Conservation (phyloP, 2,329 filamentous ascomycete species). For the Fusarium agapanthi region DNA sequence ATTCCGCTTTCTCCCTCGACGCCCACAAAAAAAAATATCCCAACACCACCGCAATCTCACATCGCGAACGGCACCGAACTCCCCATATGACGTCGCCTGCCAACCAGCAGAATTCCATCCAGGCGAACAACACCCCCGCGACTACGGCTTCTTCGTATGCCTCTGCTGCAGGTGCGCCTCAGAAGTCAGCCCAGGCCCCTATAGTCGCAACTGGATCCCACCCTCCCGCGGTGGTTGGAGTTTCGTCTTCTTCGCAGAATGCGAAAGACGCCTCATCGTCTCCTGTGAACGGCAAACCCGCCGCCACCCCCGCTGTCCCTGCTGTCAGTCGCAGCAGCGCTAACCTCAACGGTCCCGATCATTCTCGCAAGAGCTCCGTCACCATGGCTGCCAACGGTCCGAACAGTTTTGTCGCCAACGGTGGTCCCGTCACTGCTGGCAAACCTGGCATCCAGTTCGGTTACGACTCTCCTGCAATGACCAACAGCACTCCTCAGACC, state of each 20-base stretch:
- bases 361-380: slow-evolving; percentile 87
- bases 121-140: slow-evolving; percentile 67
- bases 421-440: slow-evolving; percentile 66
- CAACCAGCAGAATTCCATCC: slow-evolving; percentile 61
- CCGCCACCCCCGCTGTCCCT: slow-evolving; percentile 75
- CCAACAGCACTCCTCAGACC: slow-evolving; percentile 72
- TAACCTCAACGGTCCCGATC: slow-evolving; percentile 77
- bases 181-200: slow-evolving; percentile 69
- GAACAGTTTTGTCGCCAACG: slow-evolving; percentile 79
- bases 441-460: slow-evolving; percentile 82
- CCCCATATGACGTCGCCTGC: slow-evolving; percentile 69
- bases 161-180: slow-evolving; percentile 70
- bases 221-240: slow-evolving; percentile 64
- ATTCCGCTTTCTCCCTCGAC: slow-evolving; percentile 38
- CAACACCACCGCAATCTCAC: slow-evolving; percentile 37
- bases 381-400: slow-evolving; percentile 89
- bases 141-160: slow-evolving; percentile 71
- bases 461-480: slow-evolving; percentile 74
- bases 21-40: slow-evolving; percentile 36
- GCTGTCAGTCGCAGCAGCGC: slow-evolving; percentile 70
- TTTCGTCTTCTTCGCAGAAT: slow-evolving; percentile 61
- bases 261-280: slow-evolving; percentile 73
- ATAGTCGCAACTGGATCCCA: slow-evolving; percentile 67
- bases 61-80: slow-evolving; percentile 43
- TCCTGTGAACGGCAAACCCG: slow-evolving; percentile 84